Evolutionary conservation across 2,329 filamentous ascomycete species (phyloP).

Genomic region (Beauveria pseudobassiana): DNA sequence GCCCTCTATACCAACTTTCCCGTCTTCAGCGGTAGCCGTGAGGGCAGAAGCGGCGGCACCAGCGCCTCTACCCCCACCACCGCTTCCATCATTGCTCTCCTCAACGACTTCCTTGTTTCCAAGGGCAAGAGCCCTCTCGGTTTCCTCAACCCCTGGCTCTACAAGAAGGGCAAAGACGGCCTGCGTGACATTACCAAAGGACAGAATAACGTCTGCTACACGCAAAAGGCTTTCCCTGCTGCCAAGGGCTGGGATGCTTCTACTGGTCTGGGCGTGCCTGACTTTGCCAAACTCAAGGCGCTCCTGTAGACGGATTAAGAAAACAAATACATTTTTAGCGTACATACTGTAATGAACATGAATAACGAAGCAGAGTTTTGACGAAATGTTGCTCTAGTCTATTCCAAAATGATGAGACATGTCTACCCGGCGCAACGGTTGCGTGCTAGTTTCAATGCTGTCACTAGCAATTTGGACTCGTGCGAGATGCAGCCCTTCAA

Average conservation of each 20-base stretch:
- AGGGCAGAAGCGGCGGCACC: slow-evolving; percentile 8
- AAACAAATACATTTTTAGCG: background rate
- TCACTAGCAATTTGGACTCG: no score
- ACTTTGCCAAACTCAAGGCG: slow-evolving; percentile 8
- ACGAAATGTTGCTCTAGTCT: background rate
- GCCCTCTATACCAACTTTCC: slow-evolving; percentile 4
- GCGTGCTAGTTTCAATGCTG: no score
- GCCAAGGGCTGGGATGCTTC: slow-evolving; percentile 19
- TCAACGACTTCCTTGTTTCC: slow-evolving; percentile 35
- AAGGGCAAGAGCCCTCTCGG: slow-evolving; percentile 29
- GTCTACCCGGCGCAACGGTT: no score
- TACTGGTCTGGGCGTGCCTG: slow-evolving; percentile 13
- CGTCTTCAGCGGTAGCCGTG: background rate
- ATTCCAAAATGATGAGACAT: no score
- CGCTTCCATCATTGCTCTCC: slow-evolving; percentile 33
- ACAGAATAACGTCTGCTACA: slow-evolving; percentile 13
- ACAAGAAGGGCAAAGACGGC: slow-evolving; percentile 18
- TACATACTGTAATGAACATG: background rate
- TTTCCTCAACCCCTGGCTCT: slow-evolving; percentile 37
- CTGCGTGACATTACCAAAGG: slow-evolving; percentile 18
- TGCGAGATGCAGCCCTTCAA: no score
- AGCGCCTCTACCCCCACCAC: slow-evolving; percentile 34
- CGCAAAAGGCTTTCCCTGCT: slow-evolving; percentile 9
- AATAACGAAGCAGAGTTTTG: background rate
- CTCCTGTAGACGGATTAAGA: background rate